phyloP scores from a whole-genome alignment of 768 basidiomycete genomes.

The Boletus rubescentipes region DNA sequence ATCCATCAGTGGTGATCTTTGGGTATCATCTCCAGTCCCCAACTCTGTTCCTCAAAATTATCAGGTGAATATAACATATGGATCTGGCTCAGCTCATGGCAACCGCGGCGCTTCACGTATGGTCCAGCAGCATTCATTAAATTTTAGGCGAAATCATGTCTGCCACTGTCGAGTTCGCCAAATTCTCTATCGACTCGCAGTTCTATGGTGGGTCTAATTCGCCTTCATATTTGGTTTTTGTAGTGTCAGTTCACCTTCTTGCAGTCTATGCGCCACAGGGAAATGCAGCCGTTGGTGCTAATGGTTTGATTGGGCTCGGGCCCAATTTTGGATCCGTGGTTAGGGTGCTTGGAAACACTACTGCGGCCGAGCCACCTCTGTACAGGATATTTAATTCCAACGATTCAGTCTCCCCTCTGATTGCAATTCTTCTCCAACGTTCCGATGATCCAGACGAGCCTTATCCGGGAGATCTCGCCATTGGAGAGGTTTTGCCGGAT shows the following conservation, averaged over 20 bases:
- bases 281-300: conserved; percentile 10
- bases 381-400: conserved; percentile 67
- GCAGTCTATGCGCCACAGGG: conserved; percentile 21
- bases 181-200: conserved; percentile 50
- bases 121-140: neutral
- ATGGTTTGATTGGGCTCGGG: conserved; percentile 57
- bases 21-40: conserved; percentile 49
- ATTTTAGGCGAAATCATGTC: conserved; percentile 29
- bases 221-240: neutral
- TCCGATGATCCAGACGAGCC: conserved; percentile 49
- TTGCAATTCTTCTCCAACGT: conserved; percentile 66
- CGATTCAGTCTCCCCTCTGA: conserved; percentile 53
- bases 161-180: conserved; percentile 31
- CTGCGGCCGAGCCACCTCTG: conserved; percentile 52
- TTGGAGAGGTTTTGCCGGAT: conserved; percentile 55
- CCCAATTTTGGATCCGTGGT: conserved; percentile 55
- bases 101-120: neutral
- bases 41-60: conserved; percentile 39
- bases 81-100: conserved; percentile 54
- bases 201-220: conserved; percentile 15
- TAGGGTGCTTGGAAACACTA: conserved; percentile 31
- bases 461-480: conserved; percentile 60
- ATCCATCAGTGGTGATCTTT: conserved; percentile 58
- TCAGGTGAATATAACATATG: conserved; percentile 48
- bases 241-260: conserved; percentile 3